phyloP scores from a whole-genome alignment of 2,329 filamentous ascomycete species.

The Venturia oleaginea region DNA sequence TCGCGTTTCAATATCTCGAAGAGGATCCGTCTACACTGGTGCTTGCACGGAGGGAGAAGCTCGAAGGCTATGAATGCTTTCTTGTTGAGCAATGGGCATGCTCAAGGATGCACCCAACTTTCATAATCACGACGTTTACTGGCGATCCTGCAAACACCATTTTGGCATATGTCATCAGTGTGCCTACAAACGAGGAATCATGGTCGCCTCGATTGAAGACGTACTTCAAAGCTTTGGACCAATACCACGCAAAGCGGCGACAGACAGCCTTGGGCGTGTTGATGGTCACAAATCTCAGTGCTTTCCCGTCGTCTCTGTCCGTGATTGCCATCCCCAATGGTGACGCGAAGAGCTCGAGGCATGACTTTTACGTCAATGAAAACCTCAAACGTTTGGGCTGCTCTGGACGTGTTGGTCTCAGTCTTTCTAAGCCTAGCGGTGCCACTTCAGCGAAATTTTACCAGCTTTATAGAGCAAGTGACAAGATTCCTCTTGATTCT shows the following conservation, averaged over 20 bases:
- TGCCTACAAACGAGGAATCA: conserved; percentile 66
- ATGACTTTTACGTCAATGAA: conserved; percentile 88
- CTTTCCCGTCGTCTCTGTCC: conserved; percentile 82
- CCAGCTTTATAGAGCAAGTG: conserved; percentile 79
- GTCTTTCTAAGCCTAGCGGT: conserved; percentile 64
- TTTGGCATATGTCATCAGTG: conserved; percentile 69
- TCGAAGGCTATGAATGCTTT: conserved; percentile 86
- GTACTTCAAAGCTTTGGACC: conserved; percentile 78
- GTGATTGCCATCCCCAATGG: conserved; percentile 87
- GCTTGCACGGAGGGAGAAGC: conserved; percentile 58
- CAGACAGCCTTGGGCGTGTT: conserved; percentile 74
- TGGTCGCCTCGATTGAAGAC: conserved; percentile 74
- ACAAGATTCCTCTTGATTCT: conserved; percentile 66
- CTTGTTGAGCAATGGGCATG: conserved; percentile 97
- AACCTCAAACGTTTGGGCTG: conserved; percentile 87
- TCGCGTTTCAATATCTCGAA: conserved; percentile 68
- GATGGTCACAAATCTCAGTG: conserved; percentile 90
- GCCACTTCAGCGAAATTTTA: conserved; percentile 87
- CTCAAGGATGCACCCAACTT: conserved; percentile 79
- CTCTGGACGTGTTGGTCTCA: conserved; percentile 79
- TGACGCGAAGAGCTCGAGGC: conserved; percentile 68
- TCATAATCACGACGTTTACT: conserved; percentile 87
- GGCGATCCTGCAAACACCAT: conserved; percentile 73
- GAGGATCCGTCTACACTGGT: conserved; percentile 71
- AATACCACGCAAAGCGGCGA: conserved; percentile 76